These are phyloP conservation scores for Gaertneriomyces semiglobifer DNA, from an alignment of 192 early-diverging fungal species.

Conservation along the genomic window DNA sequence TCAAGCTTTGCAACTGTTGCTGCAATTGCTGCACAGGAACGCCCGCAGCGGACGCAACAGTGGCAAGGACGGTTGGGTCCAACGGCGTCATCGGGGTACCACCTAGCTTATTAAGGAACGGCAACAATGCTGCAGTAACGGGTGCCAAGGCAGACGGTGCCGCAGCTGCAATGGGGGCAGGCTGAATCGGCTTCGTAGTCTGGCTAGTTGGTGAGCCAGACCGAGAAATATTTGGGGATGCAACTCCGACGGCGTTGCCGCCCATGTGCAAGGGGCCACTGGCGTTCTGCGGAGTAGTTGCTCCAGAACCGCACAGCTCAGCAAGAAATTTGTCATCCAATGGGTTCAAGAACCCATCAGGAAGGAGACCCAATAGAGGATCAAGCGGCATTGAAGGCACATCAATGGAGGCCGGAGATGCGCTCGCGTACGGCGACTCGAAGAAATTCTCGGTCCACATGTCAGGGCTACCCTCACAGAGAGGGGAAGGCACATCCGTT, in stretches of 20 bases:
- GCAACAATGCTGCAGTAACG: constrained; percentile 7
- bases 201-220: background rate
- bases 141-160: constrained; percentile 11
- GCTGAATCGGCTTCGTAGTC: background rate
- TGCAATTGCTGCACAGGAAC: constrained; percentile 21
- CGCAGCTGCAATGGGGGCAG: background rate
- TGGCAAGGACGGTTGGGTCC: constrained; percentile 9
- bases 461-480: no score
- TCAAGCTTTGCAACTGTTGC: constrained; percentile 19
- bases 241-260: background rate
- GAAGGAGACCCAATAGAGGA: background rate
- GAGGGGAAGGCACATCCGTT: no score
- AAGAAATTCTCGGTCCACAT: no score
- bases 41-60: constrained; percentile 17
- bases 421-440: no score
- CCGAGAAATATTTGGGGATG: background rate
- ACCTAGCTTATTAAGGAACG: constrained; percentile 12
- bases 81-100: constrained; percentile 6
- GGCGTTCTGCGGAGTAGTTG: background rate
- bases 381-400: no score
- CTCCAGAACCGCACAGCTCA: background rate
- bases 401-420: no score
- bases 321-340: background rate
- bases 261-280: background rate
- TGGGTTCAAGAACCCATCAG: background rate